Conservation (phyloP, 2,329 filamentous ascomycete genomes). For the Pseudogymnoascus sp. region DNA sequence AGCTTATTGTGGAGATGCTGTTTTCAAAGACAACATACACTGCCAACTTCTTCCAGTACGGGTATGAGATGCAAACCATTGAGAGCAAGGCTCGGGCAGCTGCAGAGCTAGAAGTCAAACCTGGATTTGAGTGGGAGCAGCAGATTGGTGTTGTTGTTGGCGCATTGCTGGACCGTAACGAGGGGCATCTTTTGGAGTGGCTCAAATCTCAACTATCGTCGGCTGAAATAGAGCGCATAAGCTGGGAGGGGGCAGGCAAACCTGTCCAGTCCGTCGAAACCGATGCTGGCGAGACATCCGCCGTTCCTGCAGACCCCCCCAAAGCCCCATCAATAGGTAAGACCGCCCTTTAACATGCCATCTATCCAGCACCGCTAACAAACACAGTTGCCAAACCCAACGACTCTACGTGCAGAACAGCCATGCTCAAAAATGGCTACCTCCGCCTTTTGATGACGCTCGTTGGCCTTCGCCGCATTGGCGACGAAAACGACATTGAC, state of each 20-base stretch:
- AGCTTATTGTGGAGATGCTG: conserved; percentile 81
- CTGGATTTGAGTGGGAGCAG: conserved; percentile 54
- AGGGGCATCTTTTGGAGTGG: conserved; percentile 72
- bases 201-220: conserved; percentile 62
- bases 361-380: conserved; percentile 20
- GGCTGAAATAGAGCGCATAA: conserved; percentile 64
- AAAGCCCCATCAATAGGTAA: conserved; percentile 47
- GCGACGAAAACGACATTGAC: conserved; percentile 58
- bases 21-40: conserved; percentile 87
- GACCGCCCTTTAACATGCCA: conserved; percentile 23
- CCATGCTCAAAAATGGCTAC: conserved; percentile 84
- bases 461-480: conserved; percentile 57
- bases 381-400: conserved; percentile 38
- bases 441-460: conserved; percentile 77
- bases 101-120: conserved; percentile 76
- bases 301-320: conserved; percentile 28
- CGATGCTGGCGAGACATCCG: conserved; percentile 26
- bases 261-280: conserved; percentile 44
- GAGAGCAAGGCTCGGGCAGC: conserved; percentile 60
- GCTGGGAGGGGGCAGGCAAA: conserved; percentile 67
- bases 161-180: conserved; percentile 70
- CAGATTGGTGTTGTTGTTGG: conserved; percentile 72
- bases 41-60: conserved; percentile 81
- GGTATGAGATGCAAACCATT: conserved; percentile 71
- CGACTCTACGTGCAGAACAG: conserved; percentile 56